Conservation (phyloP, 371 early-diverging fungal genomes). For the Chytridiales sp. region DNA sequence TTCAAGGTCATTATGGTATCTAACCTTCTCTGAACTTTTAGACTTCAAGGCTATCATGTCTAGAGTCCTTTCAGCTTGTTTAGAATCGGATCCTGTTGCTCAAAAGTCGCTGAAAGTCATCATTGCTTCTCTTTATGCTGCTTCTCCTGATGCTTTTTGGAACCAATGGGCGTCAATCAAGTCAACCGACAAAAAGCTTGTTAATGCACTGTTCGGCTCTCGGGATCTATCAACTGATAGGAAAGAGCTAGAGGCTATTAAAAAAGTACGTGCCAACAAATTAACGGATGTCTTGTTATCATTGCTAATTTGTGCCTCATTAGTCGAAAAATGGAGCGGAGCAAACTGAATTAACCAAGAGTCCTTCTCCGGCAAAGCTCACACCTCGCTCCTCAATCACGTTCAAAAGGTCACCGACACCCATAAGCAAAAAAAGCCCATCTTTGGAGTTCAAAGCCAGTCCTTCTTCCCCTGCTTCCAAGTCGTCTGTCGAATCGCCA, state of each 20-base stretch:
- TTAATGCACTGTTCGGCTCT: constrained; percentile 26
- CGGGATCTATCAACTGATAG: not conserved
- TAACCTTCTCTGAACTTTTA: not conserved
- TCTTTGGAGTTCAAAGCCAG: too few relatives aligned
- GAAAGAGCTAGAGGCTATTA: constrained; percentile 9
- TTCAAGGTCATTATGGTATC: not conserved
- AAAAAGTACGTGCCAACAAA: constrained; percentile 11
- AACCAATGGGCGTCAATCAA: constrained; percentile 14
- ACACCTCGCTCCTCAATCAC: not conserved
- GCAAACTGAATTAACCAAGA: not conserved
- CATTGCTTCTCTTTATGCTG: constrained; percentile 11
- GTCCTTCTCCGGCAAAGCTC: not conserved
- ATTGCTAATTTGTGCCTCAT: constrained; percentile 1
- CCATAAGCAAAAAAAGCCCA: too few relatives aligned
- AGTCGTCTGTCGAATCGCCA: too few relatives aligned
- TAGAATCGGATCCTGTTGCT: constrained; percentile 19
- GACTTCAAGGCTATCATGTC: constrained; percentile 14
- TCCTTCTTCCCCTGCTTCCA: too few relatives aligned
- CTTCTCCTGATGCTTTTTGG: constrained; percentile 21
- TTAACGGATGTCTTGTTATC: too few relatives aligned
- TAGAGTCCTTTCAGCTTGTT: constrained; percentile 11
- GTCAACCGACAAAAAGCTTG: constrained; percentile 16
- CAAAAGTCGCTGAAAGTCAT: constrained; percentile 14
- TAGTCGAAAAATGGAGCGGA: not conserved
- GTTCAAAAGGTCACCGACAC: not conserved